These are phyloP conservation scores for Fusarium sp. DNA, from an alignment of 2,329 filamentous ascomycete genomes.

Conservation along the genomic window DNA sequence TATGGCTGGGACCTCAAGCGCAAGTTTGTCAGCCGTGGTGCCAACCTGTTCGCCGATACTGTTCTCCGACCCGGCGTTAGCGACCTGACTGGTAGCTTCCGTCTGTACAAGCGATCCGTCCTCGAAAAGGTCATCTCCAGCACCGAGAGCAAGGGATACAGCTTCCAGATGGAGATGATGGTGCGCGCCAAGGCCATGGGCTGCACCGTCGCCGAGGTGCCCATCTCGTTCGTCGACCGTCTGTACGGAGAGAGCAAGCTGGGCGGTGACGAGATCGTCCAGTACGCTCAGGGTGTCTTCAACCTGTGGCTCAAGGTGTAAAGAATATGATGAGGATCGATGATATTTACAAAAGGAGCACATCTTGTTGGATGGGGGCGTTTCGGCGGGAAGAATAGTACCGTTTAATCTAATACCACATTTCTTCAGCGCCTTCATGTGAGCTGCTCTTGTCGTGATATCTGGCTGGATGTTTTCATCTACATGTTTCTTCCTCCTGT, in stretches of 20 bases:
- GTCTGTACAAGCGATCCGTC: constrained; percentile 92
- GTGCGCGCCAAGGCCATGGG: constrained; percentile 97
- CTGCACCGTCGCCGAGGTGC: constrained; percentile 92
- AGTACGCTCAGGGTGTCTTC: constrained; percentile 90
- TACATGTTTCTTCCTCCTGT: constrained; percentile 79
- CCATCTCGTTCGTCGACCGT: constrained; percentile 95
- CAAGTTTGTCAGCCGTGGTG: constrained; percentile 85
- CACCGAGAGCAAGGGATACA: constrained; percentile 97
- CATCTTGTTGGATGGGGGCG: constrained; percentile 45
- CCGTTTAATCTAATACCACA: constrained; percentile 49
- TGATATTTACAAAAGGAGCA: constrained; percentile 39
- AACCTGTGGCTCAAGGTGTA: constrained; percentile 83
- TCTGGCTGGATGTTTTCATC: not conserved
- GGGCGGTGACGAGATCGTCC: constrained; percentile 93
- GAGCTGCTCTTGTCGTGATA: not conserved
- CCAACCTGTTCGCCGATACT: constrained; percentile 96
- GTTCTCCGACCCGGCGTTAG: constrained; percentile 93
- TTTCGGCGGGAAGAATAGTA: constrained; percentile 46
- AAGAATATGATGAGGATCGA: constrained; percentile 31
- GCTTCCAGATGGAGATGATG: constrained; percentile 99
- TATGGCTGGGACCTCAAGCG: constrained; percentile 97
- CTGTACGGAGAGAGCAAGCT: constrained; percentile 96
- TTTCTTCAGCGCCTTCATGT: constrained; percentile 36
- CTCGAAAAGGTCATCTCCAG: constrained; percentile 89
- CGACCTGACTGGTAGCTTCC: constrained; percentile 94